Evolutionary conservation across 257 asterid species (phyloP), one percentile per base, ranked within the genome.

Genomic region (Handroanthus guayacan): DNA sequence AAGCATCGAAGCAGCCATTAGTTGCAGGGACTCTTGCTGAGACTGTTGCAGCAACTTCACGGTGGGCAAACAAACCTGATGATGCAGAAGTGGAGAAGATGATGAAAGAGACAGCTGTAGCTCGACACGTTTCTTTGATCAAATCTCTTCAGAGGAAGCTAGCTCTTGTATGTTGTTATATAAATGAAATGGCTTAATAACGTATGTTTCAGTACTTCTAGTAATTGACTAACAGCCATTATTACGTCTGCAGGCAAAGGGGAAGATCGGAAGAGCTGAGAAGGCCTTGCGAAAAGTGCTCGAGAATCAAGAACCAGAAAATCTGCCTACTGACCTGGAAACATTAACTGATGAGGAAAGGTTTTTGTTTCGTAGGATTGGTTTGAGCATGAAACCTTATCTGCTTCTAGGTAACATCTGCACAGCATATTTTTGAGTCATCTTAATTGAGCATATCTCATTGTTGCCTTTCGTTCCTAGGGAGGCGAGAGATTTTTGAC

Each of bases 1-100:
- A 70, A 75, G 62, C 76, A 72, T 54, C 86, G 69, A 81, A 80
- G 78, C 80, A 80, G 69, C 91, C 85, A 50, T 84, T 92, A 76
- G 87, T 95, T 87, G 99, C 99, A 20, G 99, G 99, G 51, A 95
- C 99, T 60, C 95, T 95, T 77, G 82, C 94, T n/a, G 97, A 92
- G 86, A 92, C 98, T 5, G 51, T 87, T 78, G 98, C 98, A 57
- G 99, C 99, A 73, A 89, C 92, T 58, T 81, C 94, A 56, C 87
- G 84, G 18, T 95, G 99, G 99, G 89, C 84, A 56, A 86, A 73
- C 82, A 79, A 83, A 68, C 87, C 89, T 11, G 79, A 75, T 79
- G 69, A 54, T 80, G 83, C 84, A 62, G 96, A 92, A 66, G 56
- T 79, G 51, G 88, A 91, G 87, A 86, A 89, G 85, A 92, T 87